Evolutionary conservation across 805 yeast species (phyloP), one percentile per base, ranked within the genome.

Genomic region (Saccharomycopsis amapae): DNA sequence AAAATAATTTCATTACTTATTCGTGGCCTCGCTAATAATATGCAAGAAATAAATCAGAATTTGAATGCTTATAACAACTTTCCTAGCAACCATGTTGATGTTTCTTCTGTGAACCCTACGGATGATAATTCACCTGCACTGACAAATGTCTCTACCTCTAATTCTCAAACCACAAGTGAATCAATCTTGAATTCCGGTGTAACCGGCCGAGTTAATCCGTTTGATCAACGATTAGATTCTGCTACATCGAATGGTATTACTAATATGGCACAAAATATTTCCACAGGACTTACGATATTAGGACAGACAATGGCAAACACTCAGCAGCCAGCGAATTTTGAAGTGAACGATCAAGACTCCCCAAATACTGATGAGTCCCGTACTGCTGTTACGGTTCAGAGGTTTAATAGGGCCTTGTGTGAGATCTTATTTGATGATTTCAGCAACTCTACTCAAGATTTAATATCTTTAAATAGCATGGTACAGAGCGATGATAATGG

Each of bases 391-490:
- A 26, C 28, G 13, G 10, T 40, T 3, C 2, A 18, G 13, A 24
- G 15, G 7, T 45, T 45, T 35, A 34, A 22, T n/a, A 24, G 24
- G 28, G 49, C 43, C 9, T 39, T 45, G 23, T 12, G 40, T 5
- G 44, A 45, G 6, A 45, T 45, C 17, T 12, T 45, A 12, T 39
- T 34, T 20, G 45, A 45, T 34, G 40, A 32, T 17, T 7, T 26
- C 13, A 45, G 49, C 20, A 45, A 45, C 23, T 6, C 13, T 15
- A 18, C 17, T 18, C 26, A 40, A 10, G n/a, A 7, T 9, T 33
- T 33, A 15, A 9, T 33, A 7, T 9, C 37, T 33, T 28, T 28
- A 12, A 5, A 13, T n/a, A 12, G 7, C 9, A 6, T 22, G 5
- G 32, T 24, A 6, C 33, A 22, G 5, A 5, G 5, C 18, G 22